These are phyloP conservation scores for Aspergillus pseudotamarii DNA, from an alignment of 2,329 filamentous ascomycete species.

Conservation along the genomic window DNA sequence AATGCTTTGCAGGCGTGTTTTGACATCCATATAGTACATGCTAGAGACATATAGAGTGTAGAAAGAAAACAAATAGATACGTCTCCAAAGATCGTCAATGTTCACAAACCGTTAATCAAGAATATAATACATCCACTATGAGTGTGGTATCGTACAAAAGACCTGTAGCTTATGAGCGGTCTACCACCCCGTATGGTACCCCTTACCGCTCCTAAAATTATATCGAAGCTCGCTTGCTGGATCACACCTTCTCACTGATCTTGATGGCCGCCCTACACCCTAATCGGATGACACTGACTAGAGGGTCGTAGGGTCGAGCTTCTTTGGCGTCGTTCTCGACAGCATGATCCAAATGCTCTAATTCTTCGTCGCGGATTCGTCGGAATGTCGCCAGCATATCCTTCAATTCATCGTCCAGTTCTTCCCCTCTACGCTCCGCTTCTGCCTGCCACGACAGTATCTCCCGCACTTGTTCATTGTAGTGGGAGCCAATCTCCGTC, in stretches of 20 bases:
- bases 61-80: background rate
- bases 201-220: background rate
- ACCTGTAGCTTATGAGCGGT: background rate
- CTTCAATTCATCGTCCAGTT: slow-evolving; percentile 75
- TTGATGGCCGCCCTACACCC: slow-evolving; percentile 92
- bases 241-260: slow-evolving; percentile 63
- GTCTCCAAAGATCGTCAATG: background rate
- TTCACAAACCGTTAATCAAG: background rate
- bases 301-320: slow-evolving; percentile 83
- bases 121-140: slow-evolving; percentile 15
- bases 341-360: slow-evolving; percentile 95
- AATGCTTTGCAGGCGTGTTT: background rate
- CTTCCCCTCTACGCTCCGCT: slow-evolving; percentile 76
- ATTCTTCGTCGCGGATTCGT: slow-evolving; percentile 88
- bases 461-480: slow-evolving; percentile 85
- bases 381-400: slow-evolving; percentile 74
- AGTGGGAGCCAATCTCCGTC: slow-evolving; percentile 95
- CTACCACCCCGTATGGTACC: background rate
- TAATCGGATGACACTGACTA: slow-evolving; percentile 84
- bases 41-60: background rate
- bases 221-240: background rate
- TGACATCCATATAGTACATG: background rate
- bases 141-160: slow-evolving; percentile 13
- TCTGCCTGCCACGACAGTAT: slow-evolving; percentile 78
- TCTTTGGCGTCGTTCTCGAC: slow-evolving; percentile 90